Percentiles rank a stretch among this genome's conserved stretches.
phyloP scores from a whole-genome alignment of 2,329 filamentous ascomycete genomes.

The Xylariomycetidae sp. region DNA sequence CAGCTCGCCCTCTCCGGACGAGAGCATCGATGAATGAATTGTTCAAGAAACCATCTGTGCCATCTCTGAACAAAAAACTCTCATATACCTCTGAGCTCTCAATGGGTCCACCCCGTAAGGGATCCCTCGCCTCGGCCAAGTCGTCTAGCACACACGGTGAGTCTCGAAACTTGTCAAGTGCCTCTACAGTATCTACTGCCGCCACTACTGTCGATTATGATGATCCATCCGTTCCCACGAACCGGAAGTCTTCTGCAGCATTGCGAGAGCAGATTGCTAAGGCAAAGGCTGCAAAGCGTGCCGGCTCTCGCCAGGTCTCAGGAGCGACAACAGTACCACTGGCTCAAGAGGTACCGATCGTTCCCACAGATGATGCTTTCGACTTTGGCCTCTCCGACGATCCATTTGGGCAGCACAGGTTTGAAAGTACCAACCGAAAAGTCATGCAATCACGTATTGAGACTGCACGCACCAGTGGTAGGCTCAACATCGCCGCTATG shows the following conservation, averaged over 20 bases:
- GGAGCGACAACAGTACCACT: constrained; percentile 14
- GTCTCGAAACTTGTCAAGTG: constrained; percentile 29
- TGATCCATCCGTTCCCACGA: constrained; percentile 22
- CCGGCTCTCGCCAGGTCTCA: constrained; percentile 35
- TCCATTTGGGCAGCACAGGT: constrained; percentile 65
- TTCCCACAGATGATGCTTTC: constrained; percentile 46
- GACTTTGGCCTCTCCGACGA: constrained; percentile 58
- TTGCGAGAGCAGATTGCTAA: constrained; percentile 89
- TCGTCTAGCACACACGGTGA: constrained; percentile 35
- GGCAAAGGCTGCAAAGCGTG: constrained; percentile 76
- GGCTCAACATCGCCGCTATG: constrained; percentile 84
- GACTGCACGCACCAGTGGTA: constrained; percentile 69
- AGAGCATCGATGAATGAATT: constrained; percentile 50
- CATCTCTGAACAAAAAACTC: constrained; percentile 31
- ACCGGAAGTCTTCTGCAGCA: constrained; percentile 68
- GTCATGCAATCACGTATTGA: constrained; percentile 70
- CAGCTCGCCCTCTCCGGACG: constrained; percentile 41
- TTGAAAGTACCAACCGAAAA: constrained; percentile 56
- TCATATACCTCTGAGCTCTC: constrained; percentile 18
- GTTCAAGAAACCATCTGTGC: constrained; percentile 51
- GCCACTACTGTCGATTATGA: constrained; percentile 32
- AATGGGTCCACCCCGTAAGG: constrained; percentile 30
- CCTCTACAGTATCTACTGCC: constrained; percentile 34
- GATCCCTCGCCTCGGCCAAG: constrained; percentile 33
- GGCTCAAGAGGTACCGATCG: constrained; percentile 31